phyloP scores from a whole-genome alignment of 306 rosid genomes.

The Vigna radiata region DNA sequence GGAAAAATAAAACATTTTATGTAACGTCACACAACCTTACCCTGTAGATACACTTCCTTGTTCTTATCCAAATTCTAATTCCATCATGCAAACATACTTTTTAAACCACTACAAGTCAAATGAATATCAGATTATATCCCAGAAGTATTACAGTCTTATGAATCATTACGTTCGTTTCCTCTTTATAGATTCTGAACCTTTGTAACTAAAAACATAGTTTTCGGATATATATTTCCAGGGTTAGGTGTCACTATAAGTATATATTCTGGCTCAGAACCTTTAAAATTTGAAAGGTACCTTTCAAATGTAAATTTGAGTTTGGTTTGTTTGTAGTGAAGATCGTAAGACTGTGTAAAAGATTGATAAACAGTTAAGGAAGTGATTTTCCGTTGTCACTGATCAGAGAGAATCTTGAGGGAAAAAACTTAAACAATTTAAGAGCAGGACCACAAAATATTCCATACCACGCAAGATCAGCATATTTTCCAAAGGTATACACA shows the following conservation, averaged over 20 bases:
- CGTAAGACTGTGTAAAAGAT: slow-evolving; percentile 19
- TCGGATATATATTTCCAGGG: neutral
- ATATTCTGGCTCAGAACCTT: slow-evolving; percentile 31
- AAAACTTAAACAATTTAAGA: slow-evolving; percentile 30
- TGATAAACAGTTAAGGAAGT: slow-evolving; percentile 23
- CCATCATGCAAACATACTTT: neutral
- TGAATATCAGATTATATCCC: neutral
- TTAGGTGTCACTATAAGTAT: neutral
- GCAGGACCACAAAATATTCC: slow-evolving; percentile 50
- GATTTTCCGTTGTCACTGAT: slow-evolving; percentile 48
- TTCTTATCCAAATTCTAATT: slow-evolving; percentile 19
- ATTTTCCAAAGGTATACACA: slow-evolving; percentile 15
- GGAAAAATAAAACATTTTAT: neutral
- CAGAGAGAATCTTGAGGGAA: slow-evolving; percentile 46
- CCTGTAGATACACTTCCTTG: neutral
- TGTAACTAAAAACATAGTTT: slow-evolving; percentile 9
- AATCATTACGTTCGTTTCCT: neutral
- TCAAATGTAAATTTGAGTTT: slow-evolving; percentile 31
- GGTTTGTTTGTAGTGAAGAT: slow-evolving; percentile 41
- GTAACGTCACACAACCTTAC: neutral
- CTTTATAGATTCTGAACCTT: neutral
- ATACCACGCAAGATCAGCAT: neutral
- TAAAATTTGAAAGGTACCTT: slow-evolving; percentile 40
- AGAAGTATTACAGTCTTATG: neutral
- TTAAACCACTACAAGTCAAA: neutral